Conservation (phyloP, 2,329 filamentous ascomycete genomes). For the Ceratocystis ficicola region DNA sequence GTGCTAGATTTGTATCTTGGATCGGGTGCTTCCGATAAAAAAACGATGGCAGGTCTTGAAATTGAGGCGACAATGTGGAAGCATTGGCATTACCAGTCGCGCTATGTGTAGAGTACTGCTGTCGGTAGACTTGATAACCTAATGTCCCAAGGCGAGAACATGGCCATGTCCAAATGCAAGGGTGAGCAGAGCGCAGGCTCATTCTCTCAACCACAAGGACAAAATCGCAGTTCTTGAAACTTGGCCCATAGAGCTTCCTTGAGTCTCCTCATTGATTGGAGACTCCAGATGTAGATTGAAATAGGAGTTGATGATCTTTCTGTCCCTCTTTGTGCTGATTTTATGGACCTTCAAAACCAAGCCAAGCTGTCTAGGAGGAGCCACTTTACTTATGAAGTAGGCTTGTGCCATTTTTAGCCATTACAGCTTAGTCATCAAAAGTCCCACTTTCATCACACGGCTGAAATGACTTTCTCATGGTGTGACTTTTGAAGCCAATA, state of each 20-base stretch:
- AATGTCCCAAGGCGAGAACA: slow-evolving; percentile 1
- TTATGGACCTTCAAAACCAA: neutral
- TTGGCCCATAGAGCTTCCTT: slow-evolving; percentile 1
- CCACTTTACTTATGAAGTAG: neutral
- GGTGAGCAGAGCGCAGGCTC: slow-evolving; percentile 17
- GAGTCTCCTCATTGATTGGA: neutral
- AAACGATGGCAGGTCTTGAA: neutral
- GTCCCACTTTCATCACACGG: slow-evolving; percentile 14
- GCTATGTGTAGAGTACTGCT: neutral
- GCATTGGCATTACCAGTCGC: neutral
- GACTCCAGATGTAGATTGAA: neutral
- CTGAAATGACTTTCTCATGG: slow-evolving; percentile 12
- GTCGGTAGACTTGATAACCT: neutral
- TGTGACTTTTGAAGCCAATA: slow-evolving; percentile 14
- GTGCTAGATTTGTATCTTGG: neutral
- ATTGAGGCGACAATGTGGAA: neutral
- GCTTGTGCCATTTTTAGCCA: slow-evolving; percentile 12
- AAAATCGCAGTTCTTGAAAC: slow-evolving; percentile 9
- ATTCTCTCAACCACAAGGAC: slow-evolving; percentile 18
- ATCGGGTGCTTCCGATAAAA: neutral
- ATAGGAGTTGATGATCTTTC: neutral
- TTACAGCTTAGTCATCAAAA: slow-evolving; percentile 14
- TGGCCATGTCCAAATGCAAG: slow-evolving; percentile 14
- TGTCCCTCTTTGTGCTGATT: neutral
- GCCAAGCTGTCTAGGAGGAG: neutral